These are phyloP conservation scores for Stylosanthes scabra DNA, from an alignment of 331 rosid genomes.

Conservation along the genomic window DNA sequence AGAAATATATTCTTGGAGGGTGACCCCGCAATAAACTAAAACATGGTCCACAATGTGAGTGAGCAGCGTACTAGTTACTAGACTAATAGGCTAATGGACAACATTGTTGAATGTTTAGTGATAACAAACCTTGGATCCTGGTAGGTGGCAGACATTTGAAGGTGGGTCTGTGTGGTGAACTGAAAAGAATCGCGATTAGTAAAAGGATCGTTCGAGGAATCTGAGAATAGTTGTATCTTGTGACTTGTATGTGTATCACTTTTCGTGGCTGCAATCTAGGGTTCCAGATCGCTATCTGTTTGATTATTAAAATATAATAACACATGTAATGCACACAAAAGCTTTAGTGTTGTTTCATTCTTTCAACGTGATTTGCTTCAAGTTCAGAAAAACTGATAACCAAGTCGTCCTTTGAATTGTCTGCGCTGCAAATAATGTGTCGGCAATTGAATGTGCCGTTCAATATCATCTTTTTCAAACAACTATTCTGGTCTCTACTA, in stretches of 20 bases:
- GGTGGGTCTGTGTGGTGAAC: constrained; percentile 52
- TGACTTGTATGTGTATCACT: not conserved
- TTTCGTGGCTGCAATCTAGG: constrained; percentile 20
- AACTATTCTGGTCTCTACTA: no score
- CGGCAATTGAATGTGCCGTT: no score
- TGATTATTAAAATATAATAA: not conserved
- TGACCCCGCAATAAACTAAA: not conserved
- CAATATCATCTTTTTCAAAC: no score
- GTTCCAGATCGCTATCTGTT: not conserved
- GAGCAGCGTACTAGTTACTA: constrained; percentile 20
- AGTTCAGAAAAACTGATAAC: not conserved
- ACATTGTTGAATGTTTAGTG: not conserved
- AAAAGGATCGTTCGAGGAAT: constrained; percentile 50
- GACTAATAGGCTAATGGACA: not conserved
- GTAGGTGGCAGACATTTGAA: constrained; percentile 44
- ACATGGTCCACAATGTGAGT: constrained; percentile 3
- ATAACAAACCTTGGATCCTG: not conserved
- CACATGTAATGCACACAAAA: not conserved
- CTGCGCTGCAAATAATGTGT: not conserved
- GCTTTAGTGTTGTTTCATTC: not conserved
- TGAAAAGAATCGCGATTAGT: constrained; percentile 43
- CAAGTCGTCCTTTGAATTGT: not conserved
- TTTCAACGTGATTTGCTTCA: not conserved
- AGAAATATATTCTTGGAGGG: not conserved
- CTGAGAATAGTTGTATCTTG: constrained; percentile 50